Evolutionary conservation across 176 grass and related monocot genomes (phyloP).

Genomic region (Triticum turgidum): DNA sequence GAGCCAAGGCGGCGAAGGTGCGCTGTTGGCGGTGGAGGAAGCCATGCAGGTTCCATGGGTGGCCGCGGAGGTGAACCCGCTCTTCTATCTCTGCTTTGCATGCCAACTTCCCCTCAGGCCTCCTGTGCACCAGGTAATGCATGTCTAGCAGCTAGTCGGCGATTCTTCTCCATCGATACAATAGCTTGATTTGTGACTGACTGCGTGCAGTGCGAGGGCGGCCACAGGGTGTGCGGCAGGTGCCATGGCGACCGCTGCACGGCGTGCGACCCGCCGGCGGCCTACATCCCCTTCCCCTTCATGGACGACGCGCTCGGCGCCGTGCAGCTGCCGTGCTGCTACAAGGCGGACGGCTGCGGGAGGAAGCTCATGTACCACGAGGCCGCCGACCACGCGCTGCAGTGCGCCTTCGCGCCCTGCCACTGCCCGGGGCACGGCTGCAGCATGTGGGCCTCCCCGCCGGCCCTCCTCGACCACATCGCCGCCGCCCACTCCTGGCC

Average conservation of each 20-base stretch:
- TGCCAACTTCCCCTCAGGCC: background rate
- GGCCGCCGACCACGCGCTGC: background rate
- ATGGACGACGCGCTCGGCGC: background rate
- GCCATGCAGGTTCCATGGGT: background rate
- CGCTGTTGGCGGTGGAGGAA: background rate
- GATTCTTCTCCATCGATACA: too few species aligned
- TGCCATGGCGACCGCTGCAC: background rate
- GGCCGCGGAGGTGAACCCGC: background rate
- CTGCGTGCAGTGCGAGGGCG: background rate
- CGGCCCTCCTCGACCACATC: background rate
- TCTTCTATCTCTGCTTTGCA: background rate
- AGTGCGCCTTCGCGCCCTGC: background rate
- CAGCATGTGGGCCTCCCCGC: background rate
- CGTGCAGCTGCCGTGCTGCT: background rate
- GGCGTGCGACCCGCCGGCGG: background rate
- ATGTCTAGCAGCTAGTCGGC: too few species aligned
- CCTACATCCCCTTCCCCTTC: background rate
- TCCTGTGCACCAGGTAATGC: background rate
- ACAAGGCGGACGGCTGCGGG: background rate
- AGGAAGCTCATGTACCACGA: background rate
- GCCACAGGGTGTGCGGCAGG: background rate
- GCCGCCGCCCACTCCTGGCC: background rate
- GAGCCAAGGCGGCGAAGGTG: background rate
- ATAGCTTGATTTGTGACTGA: background rate
- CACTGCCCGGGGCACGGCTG: background rate